Conservation (phyloP, 1,139 yeast genomes). For the Sugiyamaella grinbergsii region DNA sequence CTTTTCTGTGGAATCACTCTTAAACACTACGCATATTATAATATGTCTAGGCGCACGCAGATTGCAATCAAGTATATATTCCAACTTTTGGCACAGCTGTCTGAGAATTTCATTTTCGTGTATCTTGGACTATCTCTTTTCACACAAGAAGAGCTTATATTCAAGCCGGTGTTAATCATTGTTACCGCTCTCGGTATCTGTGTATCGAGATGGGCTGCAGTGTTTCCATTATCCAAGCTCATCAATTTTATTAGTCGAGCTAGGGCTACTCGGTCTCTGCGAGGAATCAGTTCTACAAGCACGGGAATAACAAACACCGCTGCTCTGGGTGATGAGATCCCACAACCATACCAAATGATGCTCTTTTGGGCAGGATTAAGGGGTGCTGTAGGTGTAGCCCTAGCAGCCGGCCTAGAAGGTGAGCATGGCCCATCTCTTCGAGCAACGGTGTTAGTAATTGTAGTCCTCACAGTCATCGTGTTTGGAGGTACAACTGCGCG, state of each 20-base stretch:
- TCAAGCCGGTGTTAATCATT: constrained; percentile 88
- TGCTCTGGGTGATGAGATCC: constrained; percentile 80
- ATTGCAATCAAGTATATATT: constrained; percentile 93
- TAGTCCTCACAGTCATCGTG: constrained; percentile 89
- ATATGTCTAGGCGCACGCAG: constrained; percentile 97
- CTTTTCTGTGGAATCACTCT: constrained; percentile 94
- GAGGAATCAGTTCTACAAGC: neutral
- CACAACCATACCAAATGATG: constrained; percentile 97
- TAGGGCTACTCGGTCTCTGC: constrained; percentile 38
- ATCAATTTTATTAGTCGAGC: constrained; percentile 78
- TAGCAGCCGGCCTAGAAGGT: constrained; percentile 97
- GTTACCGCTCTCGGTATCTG: constrained; percentile 90
- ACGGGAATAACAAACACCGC: constrained; percentile 44
- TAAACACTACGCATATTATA: constrained; percentile 94
- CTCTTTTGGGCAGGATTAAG: constrained; percentile 99
- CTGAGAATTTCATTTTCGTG: constrained; percentile 95
- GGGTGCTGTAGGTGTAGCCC: constrained; percentile 99
- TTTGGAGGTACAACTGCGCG: constrained; percentile 99
- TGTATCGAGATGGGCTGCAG: constrained; percentile 96
- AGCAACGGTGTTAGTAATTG: constrained; percentile 95
- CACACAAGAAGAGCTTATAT: constrained; percentile 93
- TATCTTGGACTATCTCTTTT: constrained; percentile 91
- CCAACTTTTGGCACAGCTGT: constrained; percentile 88
- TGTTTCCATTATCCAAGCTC: constrained; percentile 85
- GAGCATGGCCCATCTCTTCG: constrained; percentile 85